Evolutionary conservation across 2,329 filamentous ascomycete genomes (phyloP).

Genomic region (Fusarium sublunatum): DNA sequence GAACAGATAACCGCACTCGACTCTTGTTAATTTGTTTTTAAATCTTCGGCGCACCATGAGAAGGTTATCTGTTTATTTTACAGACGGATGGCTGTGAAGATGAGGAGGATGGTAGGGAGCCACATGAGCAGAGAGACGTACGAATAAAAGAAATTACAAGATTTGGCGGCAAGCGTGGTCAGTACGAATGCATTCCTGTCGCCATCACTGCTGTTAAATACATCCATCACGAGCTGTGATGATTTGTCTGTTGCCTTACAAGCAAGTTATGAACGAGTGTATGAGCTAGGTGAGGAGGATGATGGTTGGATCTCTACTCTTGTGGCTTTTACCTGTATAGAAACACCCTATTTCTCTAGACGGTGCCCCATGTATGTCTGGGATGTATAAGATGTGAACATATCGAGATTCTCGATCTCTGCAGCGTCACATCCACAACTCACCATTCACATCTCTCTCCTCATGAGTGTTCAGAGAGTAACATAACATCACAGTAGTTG

Average conservation of each 20-base stretch:
- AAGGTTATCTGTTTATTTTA: conserved; percentile 29
- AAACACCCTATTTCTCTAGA: conserved; percentile 42
- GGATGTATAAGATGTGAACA: neutral
- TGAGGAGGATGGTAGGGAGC: conserved; percentile 3
- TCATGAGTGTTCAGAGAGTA: neutral
- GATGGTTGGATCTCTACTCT: conserved; percentile 30
- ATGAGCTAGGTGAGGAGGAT: neutral
- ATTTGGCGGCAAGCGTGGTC: conserved; percentile 20
- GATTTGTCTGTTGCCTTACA: neutral
- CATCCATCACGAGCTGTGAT: conserved; percentile 10
- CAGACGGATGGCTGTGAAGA: conserved; percentile 21
- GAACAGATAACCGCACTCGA: conserved; percentile 23
- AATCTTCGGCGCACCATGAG: conserved; percentile 40
- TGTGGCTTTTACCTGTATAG: conserved; percentile 50
- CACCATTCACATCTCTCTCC: too few relatives aligned
- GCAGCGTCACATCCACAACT: too few relatives aligned
- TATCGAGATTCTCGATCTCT: too few relatives aligned
- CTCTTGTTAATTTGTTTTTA: conserved; percentile 13
- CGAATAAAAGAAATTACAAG: conserved; percentile 23
- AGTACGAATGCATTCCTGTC: conserved; percentile 13
- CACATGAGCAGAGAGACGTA: conserved; percentile 18
- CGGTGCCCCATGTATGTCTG: neutral
- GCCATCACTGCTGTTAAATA: neutral
- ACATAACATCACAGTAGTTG: neutral
- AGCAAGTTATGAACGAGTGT: conserved; percentile 10